Percentiles rank a stretch among this genome's conserved stretches.
These are phyloP conservation scores for Gremmenia infestans DNA, from an alignment of 2,329 filamentous ascomycete species.

Conservation along the genomic window DNA sequence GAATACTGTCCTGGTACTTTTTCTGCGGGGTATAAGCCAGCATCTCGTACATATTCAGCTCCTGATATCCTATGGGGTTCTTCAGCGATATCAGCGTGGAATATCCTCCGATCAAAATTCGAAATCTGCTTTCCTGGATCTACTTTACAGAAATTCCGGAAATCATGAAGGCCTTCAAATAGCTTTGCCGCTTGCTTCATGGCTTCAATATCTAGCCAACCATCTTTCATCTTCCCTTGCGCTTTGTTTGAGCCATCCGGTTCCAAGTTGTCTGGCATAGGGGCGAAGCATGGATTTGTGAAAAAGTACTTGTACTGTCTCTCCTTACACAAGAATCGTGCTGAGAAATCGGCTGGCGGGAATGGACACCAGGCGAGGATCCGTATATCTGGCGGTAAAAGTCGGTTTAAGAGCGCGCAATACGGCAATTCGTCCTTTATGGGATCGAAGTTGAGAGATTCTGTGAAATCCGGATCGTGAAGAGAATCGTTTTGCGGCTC, in stretches of 20 bases:
- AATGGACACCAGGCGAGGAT: conserved; percentile 89
- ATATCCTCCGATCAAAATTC: conserved; percentile 76
- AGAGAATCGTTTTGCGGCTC: conserved; percentile 12
- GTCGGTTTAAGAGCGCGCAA: conserved; percentile 73
- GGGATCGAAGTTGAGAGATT: conserved; percentile 52
- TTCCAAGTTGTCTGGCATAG: conserved; percentile 52
- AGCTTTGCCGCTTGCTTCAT: conserved; percentile 79
- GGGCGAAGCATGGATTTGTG: conserved; percentile 83
- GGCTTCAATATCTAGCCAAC: conserved; percentile 80
- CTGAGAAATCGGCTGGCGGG: conserved; percentile 75
- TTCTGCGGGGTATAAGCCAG: conserved; percentile 39
- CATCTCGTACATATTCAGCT: conserved; percentile 49
- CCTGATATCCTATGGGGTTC: conserved; percentile 51
- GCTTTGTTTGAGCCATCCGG: conserved; percentile 26
- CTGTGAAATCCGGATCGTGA: conserved; percentile 25
- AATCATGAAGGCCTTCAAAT: conserved; percentile 84
- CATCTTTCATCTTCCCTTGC: conserved; percentile 45
- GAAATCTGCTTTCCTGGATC: conserved; percentile 85
- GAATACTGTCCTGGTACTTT: neutral
- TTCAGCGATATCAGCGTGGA: conserved; percentile 72
- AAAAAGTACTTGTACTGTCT: conserved; percentile 96
- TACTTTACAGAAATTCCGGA: conserved; percentile 94
- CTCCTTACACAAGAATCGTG: conserved; percentile 88
- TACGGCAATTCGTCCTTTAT: conserved; percentile 81
- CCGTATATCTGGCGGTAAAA: conserved; percentile 85